These are phyloP conservation scores for Erigeron canadensis DNA, from an alignment of 129 eudicot genomes.

Conservation along the genomic window DNA sequence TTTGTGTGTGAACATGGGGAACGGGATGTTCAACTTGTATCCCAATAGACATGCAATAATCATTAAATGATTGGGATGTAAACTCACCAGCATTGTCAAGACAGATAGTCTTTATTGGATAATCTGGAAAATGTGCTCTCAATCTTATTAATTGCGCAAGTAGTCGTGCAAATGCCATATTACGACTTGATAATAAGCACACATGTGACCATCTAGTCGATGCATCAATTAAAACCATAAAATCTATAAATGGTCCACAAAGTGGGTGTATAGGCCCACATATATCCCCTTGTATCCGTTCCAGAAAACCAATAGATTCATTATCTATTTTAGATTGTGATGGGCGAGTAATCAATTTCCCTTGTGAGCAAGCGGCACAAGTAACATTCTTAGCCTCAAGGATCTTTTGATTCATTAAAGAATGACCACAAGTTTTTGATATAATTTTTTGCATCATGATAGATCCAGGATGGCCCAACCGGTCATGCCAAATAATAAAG, in stretches of 20 bases:
- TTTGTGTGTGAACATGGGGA: too few relatives aligned
- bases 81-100: conserved; percentile 2
- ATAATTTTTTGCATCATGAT: background rate
- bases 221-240: background rate
- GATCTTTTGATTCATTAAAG: background rate
- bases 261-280: too few relatives aligned
- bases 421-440: background rate
- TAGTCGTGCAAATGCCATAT: conserved; percentile 7
- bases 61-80: background rate
- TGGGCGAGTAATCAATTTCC: background rate
- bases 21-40: too few relatives aligned
- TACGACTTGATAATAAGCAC: conserved; percentile 5
- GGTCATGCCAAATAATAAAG: conserved; percentile 26
- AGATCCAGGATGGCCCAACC: too few relatives aligned
- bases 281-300: background rate
- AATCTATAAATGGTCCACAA: too few relatives aligned
- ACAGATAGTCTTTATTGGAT: background rate
- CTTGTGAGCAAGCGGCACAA: background rate
- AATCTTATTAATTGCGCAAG: background rate
- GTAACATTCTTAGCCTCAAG: background rate
- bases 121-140: conserved; percentile 3
- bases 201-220: conserved; percentile 6
- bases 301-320: background rate
- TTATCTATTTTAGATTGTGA: background rate
- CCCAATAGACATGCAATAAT: background rate